These are phyloP conservation scores for Capsicum chinense DNA, from an alignment of 257 asterid genomes.

Conservation along the genomic window DNA sequence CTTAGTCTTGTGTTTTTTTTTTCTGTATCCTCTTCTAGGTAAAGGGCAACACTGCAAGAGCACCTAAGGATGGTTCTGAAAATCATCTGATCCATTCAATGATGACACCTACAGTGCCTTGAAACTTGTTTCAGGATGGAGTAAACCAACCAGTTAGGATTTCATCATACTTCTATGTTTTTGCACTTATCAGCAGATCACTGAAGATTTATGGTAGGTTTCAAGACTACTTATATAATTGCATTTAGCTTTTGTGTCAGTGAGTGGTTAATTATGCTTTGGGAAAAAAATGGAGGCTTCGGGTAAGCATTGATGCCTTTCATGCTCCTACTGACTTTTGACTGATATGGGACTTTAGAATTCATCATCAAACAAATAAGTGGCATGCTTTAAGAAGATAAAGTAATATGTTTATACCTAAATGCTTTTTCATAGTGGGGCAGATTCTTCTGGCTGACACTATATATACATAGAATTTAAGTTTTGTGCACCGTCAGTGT, in stretches of 20 bases:
- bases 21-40: slow-evolving; percentile 44
- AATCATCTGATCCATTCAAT: slow-evolving; percentile 46
- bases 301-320: slow-evolving; percentile 1
- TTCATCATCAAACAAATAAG: not conserved
- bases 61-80: slow-evolving; percentile 52
- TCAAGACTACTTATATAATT: not conserved
- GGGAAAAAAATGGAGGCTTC: not conserved
- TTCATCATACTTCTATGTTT: slow-evolving; percentile 19
- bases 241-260: slow-evolving; percentile 9
- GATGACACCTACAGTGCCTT: slow-evolving; percentile 46
- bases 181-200: not conserved
- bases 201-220: slow-evolving; percentile 27
- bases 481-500: too few relatives aligned
- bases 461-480: too few relatives aligned
- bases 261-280: slow-evolving; percentile 27
- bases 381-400: not conserved
- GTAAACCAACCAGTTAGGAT: slow-evolving; percentile 35
- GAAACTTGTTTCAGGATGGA: slow-evolving; percentile 48
- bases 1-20: not conserved
- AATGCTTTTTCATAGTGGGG: not conserved
- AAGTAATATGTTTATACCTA: not conserved
- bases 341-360: not conserved
- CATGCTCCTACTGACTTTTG: not conserved
- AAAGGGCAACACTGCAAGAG: slow-evolving; percentile 56
- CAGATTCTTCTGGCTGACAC: not conserved